Conservation (phyloP, 1,139 yeast species). For the Saccharomyces hybrid region DNA sequence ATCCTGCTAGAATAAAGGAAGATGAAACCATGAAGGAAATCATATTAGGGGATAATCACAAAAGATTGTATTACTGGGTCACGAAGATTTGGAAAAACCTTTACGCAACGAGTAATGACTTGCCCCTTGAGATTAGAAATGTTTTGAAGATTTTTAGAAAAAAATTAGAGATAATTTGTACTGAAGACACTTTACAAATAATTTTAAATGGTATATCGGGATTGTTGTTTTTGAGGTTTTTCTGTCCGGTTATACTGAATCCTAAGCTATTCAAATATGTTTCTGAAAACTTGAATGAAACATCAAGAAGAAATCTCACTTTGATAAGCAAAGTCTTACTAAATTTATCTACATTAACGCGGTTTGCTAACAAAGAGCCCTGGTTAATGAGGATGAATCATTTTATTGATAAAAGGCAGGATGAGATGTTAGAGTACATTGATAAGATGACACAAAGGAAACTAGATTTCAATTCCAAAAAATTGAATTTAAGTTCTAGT, state of each 20-base stretch:
- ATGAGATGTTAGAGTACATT: conserved; percentile 57
- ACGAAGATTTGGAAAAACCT: conserved; percentile 69
- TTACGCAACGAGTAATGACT: conserved; percentile 58
- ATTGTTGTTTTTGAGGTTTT: conserved; percentile 73
- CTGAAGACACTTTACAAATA: conserved; percentile 45
- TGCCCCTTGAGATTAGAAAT: conserved; percentile 62
- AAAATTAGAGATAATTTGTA: conserved; percentile 52
- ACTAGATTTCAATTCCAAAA: conserved; percentile 55
- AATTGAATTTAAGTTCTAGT: conserved; percentile 42
- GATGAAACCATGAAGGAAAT: conserved; percentile 35
- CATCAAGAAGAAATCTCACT: conserved; percentile 68
- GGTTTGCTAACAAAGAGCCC: conserved; percentile 76
- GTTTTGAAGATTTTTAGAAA: conserved; percentile 53
- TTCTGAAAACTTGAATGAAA: conserved; percentile 61
- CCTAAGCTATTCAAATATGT: conserved; percentile 78
- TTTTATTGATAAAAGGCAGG: conserved; percentile 52
- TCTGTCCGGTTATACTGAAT: conserved; percentile 85
- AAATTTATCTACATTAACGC: conserved; percentile 69
- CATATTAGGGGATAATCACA: conserved; percentile 45
- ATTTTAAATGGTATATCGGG: conserved; percentile 71
- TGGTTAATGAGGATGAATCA: conserved; percentile 63
- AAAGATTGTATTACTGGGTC: conserved; percentile 47
- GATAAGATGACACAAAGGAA: conserved; percentile 66
- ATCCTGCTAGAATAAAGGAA: conserved; percentile 49
- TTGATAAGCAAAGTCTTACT: conserved; percentile 72